Percentiles rank a stretch among this genome's conserved stretches.
Conservation (phyloP, 1,139 yeast species). For the Zygoascus meyerae region DNA sequence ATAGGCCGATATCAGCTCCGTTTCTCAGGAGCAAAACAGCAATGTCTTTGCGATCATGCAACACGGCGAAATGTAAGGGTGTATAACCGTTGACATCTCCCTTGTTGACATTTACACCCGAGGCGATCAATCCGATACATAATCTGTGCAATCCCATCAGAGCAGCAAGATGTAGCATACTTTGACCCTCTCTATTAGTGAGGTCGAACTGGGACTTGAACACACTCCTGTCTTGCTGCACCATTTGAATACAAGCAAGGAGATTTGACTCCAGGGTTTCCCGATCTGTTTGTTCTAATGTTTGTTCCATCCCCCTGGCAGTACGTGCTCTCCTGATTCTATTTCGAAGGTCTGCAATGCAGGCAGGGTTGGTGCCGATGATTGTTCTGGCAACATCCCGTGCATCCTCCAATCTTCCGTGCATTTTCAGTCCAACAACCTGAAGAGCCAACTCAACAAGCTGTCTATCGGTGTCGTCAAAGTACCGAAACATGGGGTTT, state of each 20-base stretch:
- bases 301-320: constrained; percentile 6
- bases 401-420: constrained; percentile 86
- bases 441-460: constrained; percentile 84
- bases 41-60: constrained; percentile 58
- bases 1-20: constrained; percentile 53
- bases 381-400: constrained; percentile 78
- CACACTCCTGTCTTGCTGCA: constrained; percentile 52
- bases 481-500: constrained; percentile 66
- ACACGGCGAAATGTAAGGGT: constrained; percentile 75
- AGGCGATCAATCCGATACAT: constrained; percentile 55
- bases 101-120: constrained; percentile 67
- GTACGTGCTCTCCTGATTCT: constrained; percentile 2
- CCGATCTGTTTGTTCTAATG: background rate
- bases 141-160: constrained; percentile 58
- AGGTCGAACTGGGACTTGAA: constrained; percentile 66
- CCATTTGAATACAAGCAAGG: constrained; percentile 49
- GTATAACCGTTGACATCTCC: constrained; percentile 71
- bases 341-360: constrained; percentile 6
- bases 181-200: constrained; percentile 70
- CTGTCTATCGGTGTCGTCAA: constrained; percentile 90
- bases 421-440: constrained; percentile 88
- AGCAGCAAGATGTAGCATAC: constrained; percentile 73
- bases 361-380: constrained; percentile 35
- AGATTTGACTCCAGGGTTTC: constrained; percentile 10
- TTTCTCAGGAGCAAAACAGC: constrained; percentile 51